Evolutionary conservation across 345 rosid genomes (phyloP).

Genomic region (Combretum micranthum): DNA sequence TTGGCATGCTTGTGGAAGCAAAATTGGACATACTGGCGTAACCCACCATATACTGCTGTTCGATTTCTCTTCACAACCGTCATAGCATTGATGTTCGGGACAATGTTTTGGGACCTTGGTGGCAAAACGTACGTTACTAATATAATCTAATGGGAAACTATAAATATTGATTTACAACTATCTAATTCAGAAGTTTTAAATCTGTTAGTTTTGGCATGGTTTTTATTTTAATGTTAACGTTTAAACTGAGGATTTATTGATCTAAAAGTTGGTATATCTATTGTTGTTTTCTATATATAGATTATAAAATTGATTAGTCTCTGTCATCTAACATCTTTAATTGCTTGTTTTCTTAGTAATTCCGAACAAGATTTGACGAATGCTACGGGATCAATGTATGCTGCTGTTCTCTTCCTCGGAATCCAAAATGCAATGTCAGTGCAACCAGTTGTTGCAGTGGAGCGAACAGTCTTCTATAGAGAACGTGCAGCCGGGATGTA

Average conservation of each 20-base stretch:
- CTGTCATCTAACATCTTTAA: no score
- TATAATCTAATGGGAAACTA: no score
- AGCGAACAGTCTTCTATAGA: slow-evolving; percentile 40
- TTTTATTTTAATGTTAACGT: no score
- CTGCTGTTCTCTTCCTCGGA: slow-evolving; percentile 36
- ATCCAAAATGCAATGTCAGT: slow-evolving; percentile 26
- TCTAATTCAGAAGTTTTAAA: no score
- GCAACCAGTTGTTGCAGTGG: slow-evolving; percentile 35
- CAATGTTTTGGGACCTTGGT: slow-evolving; percentile 39
- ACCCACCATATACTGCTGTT: slow-evolving; percentile 35
- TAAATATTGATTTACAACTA: no score
- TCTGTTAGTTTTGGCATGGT: no score
- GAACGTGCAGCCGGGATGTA: slow-evolving; percentile 55
- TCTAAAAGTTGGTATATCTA: no score
- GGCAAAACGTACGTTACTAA: not conserved
- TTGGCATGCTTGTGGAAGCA: slow-evolving; percentile 46
- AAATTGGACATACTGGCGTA: slow-evolving; percentile 40
- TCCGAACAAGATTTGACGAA: slow-evolving; percentile 5
- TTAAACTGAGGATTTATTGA: no score
- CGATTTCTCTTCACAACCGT: slow-evolving; percentile 29
- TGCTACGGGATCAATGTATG: slow-evolving; percentile 41
- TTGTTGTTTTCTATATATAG: no score
- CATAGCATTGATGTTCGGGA: slow-evolving; percentile 30
- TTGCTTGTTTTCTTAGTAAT: no score
- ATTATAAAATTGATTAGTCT: no score